Conservation (phyloP, 164 flowering plant genomes). For the Hamamelis virginiana region DNA sequence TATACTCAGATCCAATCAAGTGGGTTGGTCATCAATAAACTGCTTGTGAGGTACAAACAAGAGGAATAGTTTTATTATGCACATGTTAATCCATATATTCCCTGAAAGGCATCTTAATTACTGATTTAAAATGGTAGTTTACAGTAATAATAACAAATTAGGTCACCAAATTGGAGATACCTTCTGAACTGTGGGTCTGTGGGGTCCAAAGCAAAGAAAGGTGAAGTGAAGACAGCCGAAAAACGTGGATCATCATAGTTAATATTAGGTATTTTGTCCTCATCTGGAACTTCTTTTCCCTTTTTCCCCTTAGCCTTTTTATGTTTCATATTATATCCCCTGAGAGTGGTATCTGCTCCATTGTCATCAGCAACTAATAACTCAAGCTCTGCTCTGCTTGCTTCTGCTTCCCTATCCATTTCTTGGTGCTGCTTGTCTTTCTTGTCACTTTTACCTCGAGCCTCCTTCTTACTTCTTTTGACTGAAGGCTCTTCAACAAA, state of each 20-base stretch:
- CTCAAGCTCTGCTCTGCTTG: conserved; percentile 84
- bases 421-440: conserved; percentile 27
- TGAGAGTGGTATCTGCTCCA: conserved; percentile 44
- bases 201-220: conserved; percentile 80
- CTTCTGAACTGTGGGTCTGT: conserved; percentile 89
- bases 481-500: conserved; percentile 60
- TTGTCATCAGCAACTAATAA: conserved; percentile 76
- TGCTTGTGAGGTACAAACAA: background rate
- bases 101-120: background rate
- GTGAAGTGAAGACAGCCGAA: conserved; percentile 50
- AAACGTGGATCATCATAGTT: conserved; percentile 75
- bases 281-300: conserved; percentile 46
- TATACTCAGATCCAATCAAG: background rate
- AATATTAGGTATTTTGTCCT: conserved; percentile 57
- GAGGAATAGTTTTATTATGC: background rate
- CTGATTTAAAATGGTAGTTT: background rate
- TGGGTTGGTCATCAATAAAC: background rate
- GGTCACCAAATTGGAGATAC: conserved; percentile 28
- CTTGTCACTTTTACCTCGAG: conserved; percentile 16
- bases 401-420: conserved; percentile 50
- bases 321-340: conserved; percentile 76
- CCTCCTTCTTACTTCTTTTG: conserved; percentile 22
- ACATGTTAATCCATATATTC: background rate
- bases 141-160: background rate
- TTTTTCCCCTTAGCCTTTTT: conserved; percentile 61